These are phyloP conservation scores for Zygnema circumcarinatum DNA, from an alignment of 139 green algal genomes.

Conservation along the genomic window DNA sequence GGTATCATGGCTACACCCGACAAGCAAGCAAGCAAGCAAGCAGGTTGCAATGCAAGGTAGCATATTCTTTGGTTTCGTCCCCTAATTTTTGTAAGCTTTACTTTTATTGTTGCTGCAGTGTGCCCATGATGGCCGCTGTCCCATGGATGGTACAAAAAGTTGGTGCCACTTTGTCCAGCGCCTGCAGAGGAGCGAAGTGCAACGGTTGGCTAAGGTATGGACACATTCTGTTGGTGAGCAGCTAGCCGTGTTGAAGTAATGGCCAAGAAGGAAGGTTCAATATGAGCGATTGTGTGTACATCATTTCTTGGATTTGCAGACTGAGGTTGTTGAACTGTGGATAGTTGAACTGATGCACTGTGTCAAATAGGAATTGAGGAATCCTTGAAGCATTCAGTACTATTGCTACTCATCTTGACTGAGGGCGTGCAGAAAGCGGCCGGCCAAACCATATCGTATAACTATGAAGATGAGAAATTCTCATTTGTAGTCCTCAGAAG, in stretches of 20 bases:
- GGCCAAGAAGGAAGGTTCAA: background rate
- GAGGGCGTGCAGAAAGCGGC: background rate
- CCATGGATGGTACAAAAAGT: slow-evolving; percentile 31
- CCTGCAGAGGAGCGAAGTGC: slow-evolving; percentile 26
- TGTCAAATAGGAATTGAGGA: background rate
- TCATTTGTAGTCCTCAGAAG: slow-evolving; percentile 78
- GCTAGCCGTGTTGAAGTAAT: background rate
- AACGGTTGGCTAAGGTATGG: slow-evolving; percentile 43
- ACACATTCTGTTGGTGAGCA: background rate
- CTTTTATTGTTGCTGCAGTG: slow-evolving; percentile 18
- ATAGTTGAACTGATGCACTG: too few species aligned
- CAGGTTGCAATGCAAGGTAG: too few species aligned
- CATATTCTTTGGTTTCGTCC: too few species aligned
- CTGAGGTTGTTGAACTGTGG: too few species aligned
- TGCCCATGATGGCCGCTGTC: slow-evolving; percentile 34
- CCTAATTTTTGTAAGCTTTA: too few species aligned
- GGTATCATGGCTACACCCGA: too few species aligned
- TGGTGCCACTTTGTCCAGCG: slow-evolving; percentile 50
- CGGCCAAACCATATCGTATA: background rate
- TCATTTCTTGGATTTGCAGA: too few species aligned
- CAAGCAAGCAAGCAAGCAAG: too few species aligned
- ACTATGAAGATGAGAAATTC: slow-evolving; percentile 80
- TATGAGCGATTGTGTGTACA: too few species aligned
- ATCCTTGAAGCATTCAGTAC: background rate
- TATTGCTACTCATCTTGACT: too few species aligned